These are phyloP conservation scores for Phytophthora foliorum DNA, from an alignment of 352 stramenopile species.

Conservation along the genomic window DNA sequence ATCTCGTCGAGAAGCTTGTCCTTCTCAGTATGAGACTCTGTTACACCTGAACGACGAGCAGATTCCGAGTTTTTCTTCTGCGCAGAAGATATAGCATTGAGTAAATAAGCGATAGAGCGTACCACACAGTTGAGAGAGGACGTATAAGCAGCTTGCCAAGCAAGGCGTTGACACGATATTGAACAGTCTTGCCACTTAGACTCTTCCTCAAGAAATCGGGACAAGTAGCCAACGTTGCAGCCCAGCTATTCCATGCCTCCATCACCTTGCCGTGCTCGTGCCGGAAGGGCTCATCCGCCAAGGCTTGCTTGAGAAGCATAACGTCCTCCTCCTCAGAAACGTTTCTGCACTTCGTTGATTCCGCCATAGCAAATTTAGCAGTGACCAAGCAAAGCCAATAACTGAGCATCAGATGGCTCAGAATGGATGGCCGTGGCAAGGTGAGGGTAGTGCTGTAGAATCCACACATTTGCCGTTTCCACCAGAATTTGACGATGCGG, in stretches of 20 bases:
- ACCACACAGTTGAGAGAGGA: neutral
- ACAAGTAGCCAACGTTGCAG: neutral
- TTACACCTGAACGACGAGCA: slow-evolving; percentile 2
- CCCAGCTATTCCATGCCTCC: slow-evolving; percentile 10
- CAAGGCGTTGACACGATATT: slow-evolving; percentile 10
- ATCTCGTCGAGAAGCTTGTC: slow-evolving; percentile 14
- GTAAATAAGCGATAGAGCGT: neutral
- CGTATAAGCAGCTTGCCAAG: neutral
- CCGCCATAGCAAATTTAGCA: neutral
- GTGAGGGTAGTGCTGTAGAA: neutral
- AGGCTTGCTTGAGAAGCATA: slow-evolving; percentile 15
- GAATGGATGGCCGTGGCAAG: neutral
- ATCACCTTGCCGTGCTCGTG: slow-evolving; percentile 9
- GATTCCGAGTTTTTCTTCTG: slow-evolving; percentile 7
- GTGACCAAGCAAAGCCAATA: neutral
- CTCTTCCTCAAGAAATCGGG: slow-evolving; percentile 1
- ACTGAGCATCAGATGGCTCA: neutral
- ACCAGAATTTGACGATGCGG: neutral
- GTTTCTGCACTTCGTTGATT: slow-evolving; percentile 16
- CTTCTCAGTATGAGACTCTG: slow-evolving; percentile 10
- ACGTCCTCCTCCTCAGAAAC: slow-evolving; percentile 8
- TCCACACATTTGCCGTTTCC: neutral
- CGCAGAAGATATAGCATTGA: slow-evolving; percentile 1
- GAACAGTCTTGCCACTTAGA: neutral
- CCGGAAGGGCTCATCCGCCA: slow-evolving; percentile 7